A percentile compares a stretch with the other conserved stretches of the same genome.
Conservation (phyloP, 768 basidiomycete species). For the Flagelloscypha sp. region DNA sequence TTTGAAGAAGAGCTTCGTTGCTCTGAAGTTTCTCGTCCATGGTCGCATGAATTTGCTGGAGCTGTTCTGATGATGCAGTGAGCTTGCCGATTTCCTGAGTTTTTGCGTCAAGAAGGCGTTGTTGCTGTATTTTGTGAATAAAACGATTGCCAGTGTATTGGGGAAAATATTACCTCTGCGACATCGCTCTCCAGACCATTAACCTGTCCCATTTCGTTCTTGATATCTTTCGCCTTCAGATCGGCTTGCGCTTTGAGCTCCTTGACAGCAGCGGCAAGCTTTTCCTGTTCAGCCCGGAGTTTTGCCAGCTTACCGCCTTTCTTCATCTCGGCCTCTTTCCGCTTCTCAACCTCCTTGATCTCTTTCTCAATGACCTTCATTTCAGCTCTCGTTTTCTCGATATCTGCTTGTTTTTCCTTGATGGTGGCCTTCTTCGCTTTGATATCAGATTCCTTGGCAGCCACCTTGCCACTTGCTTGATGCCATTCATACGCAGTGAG, state of each 20-base stretch:
- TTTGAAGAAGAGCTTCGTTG: constrained; percentile 90
- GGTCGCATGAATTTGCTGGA: constrained; percentile 63
- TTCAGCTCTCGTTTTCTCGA: constrained; percentile 45
- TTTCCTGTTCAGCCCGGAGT: constrained; percentile 71
- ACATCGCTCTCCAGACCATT: constrained; percentile 45
- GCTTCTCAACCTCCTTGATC: constrained; percentile 54
- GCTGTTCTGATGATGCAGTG: constrained; percentile 42
- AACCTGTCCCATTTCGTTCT: constrained; percentile 67
- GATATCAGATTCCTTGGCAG: constrained; percentile 50
- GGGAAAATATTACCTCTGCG: constrained; percentile 41
- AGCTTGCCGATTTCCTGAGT: constrained; percentile 48
- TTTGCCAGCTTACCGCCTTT: constrained; percentile 91
- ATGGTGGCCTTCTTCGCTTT: constrained; percentile 41
- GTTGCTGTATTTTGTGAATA: constrained; percentile 34
- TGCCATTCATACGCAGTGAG: constrained; percentile 88
- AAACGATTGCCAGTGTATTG: neutral
- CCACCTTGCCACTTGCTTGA: constrained; percentile 43
- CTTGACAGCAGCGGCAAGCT: constrained; percentile 70
- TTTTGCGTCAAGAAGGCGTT: constrained; percentile 51
- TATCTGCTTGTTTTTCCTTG: constrained; percentile 35
- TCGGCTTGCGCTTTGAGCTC: constrained; percentile 83
- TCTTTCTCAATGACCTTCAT: constrained; percentile 61
- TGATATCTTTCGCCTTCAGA: constrained; percentile 64
- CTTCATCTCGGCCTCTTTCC: constrained; percentile 78
- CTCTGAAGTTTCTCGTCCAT: constrained; percentile 55